These are phyloP conservation scores for Helminthosporium solani DNA, from an alignment of 2,329 filamentous ascomycete species.

Conservation along the genomic window DNA sequence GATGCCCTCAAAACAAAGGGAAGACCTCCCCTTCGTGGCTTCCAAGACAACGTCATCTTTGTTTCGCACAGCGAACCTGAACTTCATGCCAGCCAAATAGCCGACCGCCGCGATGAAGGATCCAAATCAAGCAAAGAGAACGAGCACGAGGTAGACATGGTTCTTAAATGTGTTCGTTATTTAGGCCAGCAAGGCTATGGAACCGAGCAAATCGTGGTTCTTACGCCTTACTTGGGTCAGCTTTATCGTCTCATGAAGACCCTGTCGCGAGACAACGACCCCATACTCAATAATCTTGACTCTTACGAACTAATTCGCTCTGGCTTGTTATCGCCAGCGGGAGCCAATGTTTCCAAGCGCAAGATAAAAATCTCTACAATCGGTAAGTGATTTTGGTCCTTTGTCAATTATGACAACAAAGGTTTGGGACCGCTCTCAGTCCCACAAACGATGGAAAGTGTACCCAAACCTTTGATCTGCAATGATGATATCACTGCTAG, in stretches of 20 bases:
- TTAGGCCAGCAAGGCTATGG: constrained; percentile 71
- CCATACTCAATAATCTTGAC: constrained; percentile 68
- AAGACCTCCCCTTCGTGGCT: constrained; percentile 55
- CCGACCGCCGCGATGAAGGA: constrained; percentile 54
- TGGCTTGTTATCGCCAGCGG: constrained; percentile 59
- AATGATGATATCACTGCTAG: too few relatives aligned
- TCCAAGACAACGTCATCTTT: constrained; percentile 64
- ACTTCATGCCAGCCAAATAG: constrained; percentile 43
- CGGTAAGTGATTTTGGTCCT: constrained; percentile 49
- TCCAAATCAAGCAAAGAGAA: constrained; percentile 62
- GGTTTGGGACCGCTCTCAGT: too few relatives aligned
- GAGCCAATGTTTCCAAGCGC: constrained; percentile 53
- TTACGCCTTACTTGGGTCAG: constrained; percentile 74
- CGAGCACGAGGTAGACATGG: constrained; percentile 64
- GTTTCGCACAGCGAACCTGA: constrained; percentile 64
- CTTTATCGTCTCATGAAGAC: constrained; percentile 57
- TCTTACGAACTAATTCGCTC: constrained; percentile 62
- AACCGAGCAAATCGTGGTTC: constrained; percentile 63
- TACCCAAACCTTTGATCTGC: too few relatives aligned
- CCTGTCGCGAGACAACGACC: constrained; percentile 60
- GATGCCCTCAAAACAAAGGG: constrained; percentile 55
- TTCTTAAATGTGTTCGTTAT: constrained; percentile 65
- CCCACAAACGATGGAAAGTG: too few relatives aligned
- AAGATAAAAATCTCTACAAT: constrained; percentile 67
- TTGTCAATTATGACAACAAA: too few relatives aligned